A percentile compares a stretch with the other conserved stretches of the same genome.
phyloP scores from a whole-genome alignment of 495 filamentous ascomycete genomes.

The Daldinia concentrica region DNA sequence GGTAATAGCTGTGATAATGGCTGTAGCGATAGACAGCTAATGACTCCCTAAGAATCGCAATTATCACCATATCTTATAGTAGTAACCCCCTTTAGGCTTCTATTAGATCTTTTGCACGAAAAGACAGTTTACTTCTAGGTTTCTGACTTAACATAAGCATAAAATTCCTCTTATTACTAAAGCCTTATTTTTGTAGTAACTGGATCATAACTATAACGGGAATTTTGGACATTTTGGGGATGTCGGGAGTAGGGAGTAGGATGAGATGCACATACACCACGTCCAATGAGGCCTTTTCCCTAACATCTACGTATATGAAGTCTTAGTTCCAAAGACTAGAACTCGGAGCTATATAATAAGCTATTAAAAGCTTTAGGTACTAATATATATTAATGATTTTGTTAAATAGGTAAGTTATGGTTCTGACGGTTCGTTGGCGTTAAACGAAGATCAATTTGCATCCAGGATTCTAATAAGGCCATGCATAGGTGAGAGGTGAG shows the following conservation, averaged over 20 bases:
- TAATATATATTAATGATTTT: not conserved
- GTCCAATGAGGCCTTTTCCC: not conserved
- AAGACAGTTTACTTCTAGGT: not conserved
- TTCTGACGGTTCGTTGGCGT: constrained; percentile 27
- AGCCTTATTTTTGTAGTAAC: not conserved
- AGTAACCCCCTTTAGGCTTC: not conserved
- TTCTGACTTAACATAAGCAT: not conserved
- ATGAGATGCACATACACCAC: not conserved
- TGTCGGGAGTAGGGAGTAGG: not conserved
- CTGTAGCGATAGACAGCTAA: too few relatives aligned
- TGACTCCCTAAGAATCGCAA: too few relatives aligned
- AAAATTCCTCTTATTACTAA: not conserved
- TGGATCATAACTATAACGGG: not conserved
- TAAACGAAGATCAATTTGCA: constrained; percentile 12
- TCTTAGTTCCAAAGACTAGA: not conserved
- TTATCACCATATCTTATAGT: too few relatives aligned
- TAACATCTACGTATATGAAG: not conserved
- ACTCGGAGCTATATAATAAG: not conserved
- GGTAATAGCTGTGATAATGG: too few relatives aligned
- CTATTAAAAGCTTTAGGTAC: not conserved
- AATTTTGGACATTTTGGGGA: not conserved
- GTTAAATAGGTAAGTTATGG: not conserved
- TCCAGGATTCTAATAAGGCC: too few relatives aligned
- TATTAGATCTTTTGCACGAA: not conserved
- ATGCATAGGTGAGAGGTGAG: constrained; percentile 18